Evolutionary conservation across 2,329 filamentous ascomycete species (phyloP).

Genomic region (Alternaria arborescens): DNA sequence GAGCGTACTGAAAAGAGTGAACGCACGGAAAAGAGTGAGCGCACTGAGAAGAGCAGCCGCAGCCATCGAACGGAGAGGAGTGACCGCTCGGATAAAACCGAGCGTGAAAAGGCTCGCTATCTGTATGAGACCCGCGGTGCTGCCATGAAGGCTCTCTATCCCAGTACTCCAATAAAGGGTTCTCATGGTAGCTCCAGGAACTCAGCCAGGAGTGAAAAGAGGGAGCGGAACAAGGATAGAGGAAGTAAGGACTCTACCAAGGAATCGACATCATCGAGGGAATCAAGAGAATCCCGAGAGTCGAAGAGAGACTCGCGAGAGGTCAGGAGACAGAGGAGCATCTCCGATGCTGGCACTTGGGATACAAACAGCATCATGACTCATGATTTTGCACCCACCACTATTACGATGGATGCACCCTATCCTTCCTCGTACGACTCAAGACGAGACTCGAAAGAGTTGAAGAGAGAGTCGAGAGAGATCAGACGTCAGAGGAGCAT

Average conservation of each 20-base stretch:
- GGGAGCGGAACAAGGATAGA: conserved; percentile 27
- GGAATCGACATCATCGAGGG: conserved; percentile 20
- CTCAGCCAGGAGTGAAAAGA: conserved; percentile 27
- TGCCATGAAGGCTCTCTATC: conserved; percentile 51
- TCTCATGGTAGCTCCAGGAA: conserved; percentile 27
- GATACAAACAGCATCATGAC: conserved; percentile 36
- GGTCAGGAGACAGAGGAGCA: conserved; percentile 19
- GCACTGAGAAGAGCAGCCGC: conserved; percentile 18
- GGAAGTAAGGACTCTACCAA: conserved; percentile 28
- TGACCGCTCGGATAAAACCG: conserved; percentile 31
- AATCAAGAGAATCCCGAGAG: conserved; percentile 18
- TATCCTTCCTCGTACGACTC: conserved; percentile 10
- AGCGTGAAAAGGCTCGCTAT: conserved; percentile 39
- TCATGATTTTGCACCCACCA: conserved; percentile 21
- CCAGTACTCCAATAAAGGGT: conserved; percentile 38
- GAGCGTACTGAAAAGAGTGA: conserved; percentile 27
- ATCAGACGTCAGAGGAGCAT: conserved; percentile 13
- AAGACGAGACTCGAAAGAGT: conserved; percentile 18
- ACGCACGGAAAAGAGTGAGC: conserved; percentile 27
- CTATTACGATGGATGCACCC: conserved; percentile 23
- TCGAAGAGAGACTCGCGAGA: conserved; percentile 16
- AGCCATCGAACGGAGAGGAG: conserved; percentile 26
- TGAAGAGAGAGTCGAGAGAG: conserved; percentile 17
- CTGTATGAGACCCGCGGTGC: conserved; percentile 49
- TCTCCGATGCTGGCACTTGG: conserved; percentile 38